Evolutionary conservation across 148 eudicot species (phyloP), one percentile per base, ranked within the genome.

Genomic region (Rhododendron mucronatum): DNA sequence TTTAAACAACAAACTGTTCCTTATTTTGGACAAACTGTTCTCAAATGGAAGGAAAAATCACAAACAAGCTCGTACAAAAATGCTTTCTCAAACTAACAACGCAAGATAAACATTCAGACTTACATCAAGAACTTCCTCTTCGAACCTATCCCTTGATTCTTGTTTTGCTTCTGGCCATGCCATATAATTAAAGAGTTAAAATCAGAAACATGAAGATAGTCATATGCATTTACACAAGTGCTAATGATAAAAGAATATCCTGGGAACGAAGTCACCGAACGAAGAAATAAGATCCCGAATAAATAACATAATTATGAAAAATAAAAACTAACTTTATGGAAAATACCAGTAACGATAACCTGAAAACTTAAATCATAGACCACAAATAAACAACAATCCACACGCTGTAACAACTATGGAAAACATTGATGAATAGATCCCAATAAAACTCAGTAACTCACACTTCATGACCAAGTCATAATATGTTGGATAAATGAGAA

Each of bases 71-170:
- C 7, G 3, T 9, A 47, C 28, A 73, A 11, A 71, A 67, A 71
- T 69, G 44, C 35, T 69, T 83, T 57, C 61, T 30, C 20, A 69
- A 47, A 69, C 44, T 83, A 71, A n/a, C 28, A 30, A 39, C 4
- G 3, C 7, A 59, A 59, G 23, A 45, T 44, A 78, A 78, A 7
- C 50, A 59, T 45, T 39, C 55, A 85, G 53, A 85, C 96, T 91
- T 92, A 95, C 98, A 86, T 82, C 82, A 26, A 75, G 73, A 74
- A 84, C 76, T 28, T 85, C 84, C 87, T 85, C 92, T 59, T 86
- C 90, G 85, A 85, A 87, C 55, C 75, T 77, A 55, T 90, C 87
- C 87, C 79, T 82, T 44, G 81, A 37, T 87, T 91, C 93, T 65
- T 63, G 84, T 45, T 75, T 88, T 80, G 81, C 90, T 69, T 82